These are phyloP conservation scores for Penicillium taxi DNA, from an alignment of 495 filamentous ascomycete species.

Conservation along the genomic window DNA sequence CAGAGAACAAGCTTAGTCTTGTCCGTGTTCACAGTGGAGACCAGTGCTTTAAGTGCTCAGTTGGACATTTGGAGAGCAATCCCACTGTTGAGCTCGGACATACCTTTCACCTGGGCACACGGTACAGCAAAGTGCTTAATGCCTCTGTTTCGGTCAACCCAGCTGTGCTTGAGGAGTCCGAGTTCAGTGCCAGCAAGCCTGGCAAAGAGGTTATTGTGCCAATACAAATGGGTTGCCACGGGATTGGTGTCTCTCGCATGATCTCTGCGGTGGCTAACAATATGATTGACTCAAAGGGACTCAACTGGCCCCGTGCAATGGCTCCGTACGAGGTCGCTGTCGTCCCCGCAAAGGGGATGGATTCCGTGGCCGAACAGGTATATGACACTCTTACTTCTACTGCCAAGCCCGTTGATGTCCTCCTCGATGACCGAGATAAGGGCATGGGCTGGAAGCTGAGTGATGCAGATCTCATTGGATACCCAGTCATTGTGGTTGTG, in stretches of 20 bases:
- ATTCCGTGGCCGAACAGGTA: conserved; percentile 45
- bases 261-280: conserved; percentile 75
- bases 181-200: conserved; percentile 6
- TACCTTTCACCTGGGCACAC: conserved; percentile 86
- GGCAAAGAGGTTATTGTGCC: conserved; percentile 34
- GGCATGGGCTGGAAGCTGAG: conserved; percentile 73
- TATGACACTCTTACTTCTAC: conserved; percentile 46
- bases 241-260: conserved; percentile 87
- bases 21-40: conserved; percentile 61
- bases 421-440: conserved; percentile 70
- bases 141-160: conserved; percentile 46
- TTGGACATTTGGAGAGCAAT: conserved; percentile 56
- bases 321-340: conserved; percentile 80
- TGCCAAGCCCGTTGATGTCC: conserved; percentile 41
- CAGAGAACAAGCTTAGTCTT: conserved; percentile 42
- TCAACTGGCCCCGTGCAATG: conserved; percentile 83
- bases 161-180: conserved; percentile 16
- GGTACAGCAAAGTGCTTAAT: conserved; percentile 69
- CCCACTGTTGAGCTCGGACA: conserved; percentile 85
- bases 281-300: conserved; percentile 61
- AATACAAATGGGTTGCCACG: conserved; percentile 93
- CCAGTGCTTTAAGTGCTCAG: conserved; percentile 58
- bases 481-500: conserved; percentile 71
- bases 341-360: conserved; percentile 45
- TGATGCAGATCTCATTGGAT: conserved; percentile 85